These are phyloP conservation scores for Sporothrix euskadiensis DNA, from an alignment of 2,329 filamentous ascomycete species.

Conservation along the genomic window DNA sequence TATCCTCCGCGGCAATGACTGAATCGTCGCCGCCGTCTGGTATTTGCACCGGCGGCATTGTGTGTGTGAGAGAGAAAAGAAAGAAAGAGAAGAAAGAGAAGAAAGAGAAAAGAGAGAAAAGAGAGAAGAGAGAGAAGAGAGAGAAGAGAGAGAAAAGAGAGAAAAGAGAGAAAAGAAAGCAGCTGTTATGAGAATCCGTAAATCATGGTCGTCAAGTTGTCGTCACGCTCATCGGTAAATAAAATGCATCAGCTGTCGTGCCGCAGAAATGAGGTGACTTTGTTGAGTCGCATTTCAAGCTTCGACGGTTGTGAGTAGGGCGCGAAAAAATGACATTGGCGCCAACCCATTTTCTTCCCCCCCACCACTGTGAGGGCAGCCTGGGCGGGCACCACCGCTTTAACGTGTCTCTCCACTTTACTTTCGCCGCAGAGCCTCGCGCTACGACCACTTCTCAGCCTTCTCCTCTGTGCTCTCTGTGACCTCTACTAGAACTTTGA, in stretches of 20 bases:
- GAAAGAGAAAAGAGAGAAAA: neutral
- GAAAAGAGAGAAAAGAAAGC: neutral
- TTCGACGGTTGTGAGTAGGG: neutral
- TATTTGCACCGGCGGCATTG: neutral
- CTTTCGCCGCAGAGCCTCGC: slow-evolving; percentile 21
- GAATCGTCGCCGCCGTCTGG: neutral
- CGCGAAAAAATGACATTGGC: slow-evolving; percentile 3
- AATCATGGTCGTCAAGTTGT: neutral
- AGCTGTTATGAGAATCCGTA: neutral
- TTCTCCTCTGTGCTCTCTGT: neutral
- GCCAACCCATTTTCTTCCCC: neutral
- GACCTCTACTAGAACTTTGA: neutral
- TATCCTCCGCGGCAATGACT: neutral
- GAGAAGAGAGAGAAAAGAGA: too few species aligned
- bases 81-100: neutral
- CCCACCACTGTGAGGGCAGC: neutral
- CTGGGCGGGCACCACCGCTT: neutral
- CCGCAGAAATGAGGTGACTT: neutral
- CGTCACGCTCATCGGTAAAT: neutral
- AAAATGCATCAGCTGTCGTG: neutral
- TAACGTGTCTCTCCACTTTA: neutral
- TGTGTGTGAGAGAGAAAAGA: neutral
- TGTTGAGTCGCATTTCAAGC: neutral
- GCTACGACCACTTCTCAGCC: neutral
- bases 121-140: neutral